These are phyloP conservation scores for Aspergillus sojae DNA, from an alignment of 2,329 filamentous ascomycete genomes.

Conservation along the genomic window DNA sequence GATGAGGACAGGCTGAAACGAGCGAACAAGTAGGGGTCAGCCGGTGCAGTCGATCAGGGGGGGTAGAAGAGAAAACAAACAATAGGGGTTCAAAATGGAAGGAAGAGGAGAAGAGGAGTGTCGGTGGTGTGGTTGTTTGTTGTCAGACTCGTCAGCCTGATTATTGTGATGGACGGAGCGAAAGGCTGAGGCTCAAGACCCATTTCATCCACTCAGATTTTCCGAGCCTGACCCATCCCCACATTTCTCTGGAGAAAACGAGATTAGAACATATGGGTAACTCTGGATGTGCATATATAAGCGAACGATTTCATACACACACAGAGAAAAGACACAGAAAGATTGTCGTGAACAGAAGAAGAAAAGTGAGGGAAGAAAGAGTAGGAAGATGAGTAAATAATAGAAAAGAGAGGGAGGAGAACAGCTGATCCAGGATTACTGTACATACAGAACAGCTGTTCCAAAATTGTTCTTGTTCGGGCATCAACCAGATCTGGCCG, in stretches of 20 bases:
- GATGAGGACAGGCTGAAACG: conserved; percentile 1
- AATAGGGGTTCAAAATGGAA: neutral
- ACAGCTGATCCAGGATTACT: neutral
- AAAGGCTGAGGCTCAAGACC: conserved; percentile 5
- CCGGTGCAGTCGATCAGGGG: conserved; percentile 2
- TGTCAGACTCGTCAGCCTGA: conserved; percentile 2
- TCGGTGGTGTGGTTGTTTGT: neutral
- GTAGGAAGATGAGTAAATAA: neutral
- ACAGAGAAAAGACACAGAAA: neutral
- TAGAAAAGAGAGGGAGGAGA: neutral
- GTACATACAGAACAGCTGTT: neutral
- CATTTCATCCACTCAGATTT: neutral
- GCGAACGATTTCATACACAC: neutral
- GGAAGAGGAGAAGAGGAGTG: neutral
- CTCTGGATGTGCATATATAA: neutral
- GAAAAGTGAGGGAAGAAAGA: neutral
- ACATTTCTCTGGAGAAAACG: neutral
- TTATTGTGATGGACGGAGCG: neutral
- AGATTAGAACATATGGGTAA: neutral
- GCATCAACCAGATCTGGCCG: neutral
- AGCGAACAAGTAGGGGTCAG: neutral
- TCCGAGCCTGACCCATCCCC: neutral
- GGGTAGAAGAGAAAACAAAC: neutral
- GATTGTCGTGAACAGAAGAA: neutral
- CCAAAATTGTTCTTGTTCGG: neutral